Conservation (phyloP, 371 early-diverging fungal genomes). For the Mortierella sp. region DNA sequence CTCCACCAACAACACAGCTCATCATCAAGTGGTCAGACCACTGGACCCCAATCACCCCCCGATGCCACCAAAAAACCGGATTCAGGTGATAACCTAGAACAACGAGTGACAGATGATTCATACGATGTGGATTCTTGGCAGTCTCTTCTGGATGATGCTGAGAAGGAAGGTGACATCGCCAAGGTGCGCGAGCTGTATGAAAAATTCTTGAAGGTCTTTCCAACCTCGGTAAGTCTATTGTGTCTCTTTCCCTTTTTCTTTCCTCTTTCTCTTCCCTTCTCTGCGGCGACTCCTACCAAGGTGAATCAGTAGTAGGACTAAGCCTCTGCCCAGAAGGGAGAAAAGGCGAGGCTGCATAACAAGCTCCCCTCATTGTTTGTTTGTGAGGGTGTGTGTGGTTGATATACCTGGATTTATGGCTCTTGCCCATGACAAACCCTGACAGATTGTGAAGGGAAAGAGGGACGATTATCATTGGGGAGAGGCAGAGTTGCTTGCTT, state of each 20-base stretch:
- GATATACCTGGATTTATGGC: background rate
- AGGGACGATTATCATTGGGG: too few species aligned
- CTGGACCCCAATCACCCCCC: background rate
- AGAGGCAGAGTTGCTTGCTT: background rate
- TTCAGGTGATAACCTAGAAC: slow-evolving; percentile 47
- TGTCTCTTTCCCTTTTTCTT: slow-evolving; percentile 5
- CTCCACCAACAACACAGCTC: slow-evolving; percentile 4
- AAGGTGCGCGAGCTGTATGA: slow-evolving; percentile 78
- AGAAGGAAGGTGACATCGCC: slow-evolving; percentile 66
- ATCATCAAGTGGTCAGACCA: background rate
- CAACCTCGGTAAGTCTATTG: slow-evolving; percentile 80
- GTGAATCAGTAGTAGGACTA: slow-evolving; percentile 6
- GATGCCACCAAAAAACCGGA: slow-evolving; percentile 24
- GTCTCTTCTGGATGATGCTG: slow-evolving; percentile 66
- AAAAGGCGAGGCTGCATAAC: too few species aligned
- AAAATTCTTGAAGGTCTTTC: slow-evolving; percentile 80
- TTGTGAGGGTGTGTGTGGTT: background rate
- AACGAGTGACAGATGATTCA: slow-evolving; percentile 63
- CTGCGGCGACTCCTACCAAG: too few species aligned
- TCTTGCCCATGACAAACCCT: too few species aligned
- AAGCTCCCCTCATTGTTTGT: background rate
- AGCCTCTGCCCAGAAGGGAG: background rate
- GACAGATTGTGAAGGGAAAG: too few species aligned
- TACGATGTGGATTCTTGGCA: slow-evolving; percentile 81
- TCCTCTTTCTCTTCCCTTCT: background rate